These are phyloP conservation scores for Epicoccum sorghinum DNA, from an alignment of 2,329 filamentous ascomycete species.

Conservation along the genomic window DNA sequence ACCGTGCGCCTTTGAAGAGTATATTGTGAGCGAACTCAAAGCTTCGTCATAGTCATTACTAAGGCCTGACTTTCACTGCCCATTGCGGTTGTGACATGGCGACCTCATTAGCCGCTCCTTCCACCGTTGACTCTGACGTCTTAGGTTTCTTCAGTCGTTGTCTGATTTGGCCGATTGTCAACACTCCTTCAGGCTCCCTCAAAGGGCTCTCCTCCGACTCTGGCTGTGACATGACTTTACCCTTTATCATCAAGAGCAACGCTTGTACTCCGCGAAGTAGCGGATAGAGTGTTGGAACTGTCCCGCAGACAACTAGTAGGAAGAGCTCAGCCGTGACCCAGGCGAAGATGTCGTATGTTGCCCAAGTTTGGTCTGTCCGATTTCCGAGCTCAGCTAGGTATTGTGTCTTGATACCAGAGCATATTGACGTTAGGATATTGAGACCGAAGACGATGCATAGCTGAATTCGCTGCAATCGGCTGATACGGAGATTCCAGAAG, in stretches of 20 bases:
- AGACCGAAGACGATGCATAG: constrained; percentile 11
- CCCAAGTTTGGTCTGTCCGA: constrained; percentile 13
- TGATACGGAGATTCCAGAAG: constrained; percentile 7
- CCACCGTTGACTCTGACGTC: too few relatives aligned
- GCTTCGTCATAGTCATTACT: too few relatives aligned
- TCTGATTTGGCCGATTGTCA: too few relatives aligned
- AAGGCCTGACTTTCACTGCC: too few relatives aligned
- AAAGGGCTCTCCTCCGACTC: too few relatives aligned
- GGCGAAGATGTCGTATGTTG: constrained; percentile 10
- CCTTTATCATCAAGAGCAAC: not conserved
- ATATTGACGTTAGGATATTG: constrained; percentile 9
- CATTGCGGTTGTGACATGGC: too few relatives aligned
- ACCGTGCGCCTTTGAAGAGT: too few relatives aligned
- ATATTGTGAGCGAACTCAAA: too few relatives aligned
- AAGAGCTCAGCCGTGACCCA: constrained; percentile 12
- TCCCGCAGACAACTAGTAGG: constrained; percentile 4
- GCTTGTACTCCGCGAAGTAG: constrained; percentile 3
- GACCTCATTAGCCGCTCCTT: too few relatives aligned
- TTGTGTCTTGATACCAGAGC: constrained; percentile 13
- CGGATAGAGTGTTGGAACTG: constrained; percentile 1
- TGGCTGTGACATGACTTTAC: too few relatives aligned
- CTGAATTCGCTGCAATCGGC: constrained; percentile 1
- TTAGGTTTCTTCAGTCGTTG: too few relatives aligned
- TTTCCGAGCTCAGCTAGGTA: constrained; percentile 4
- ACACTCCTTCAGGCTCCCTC: too few relatives aligned